A percentile compares a stretch with the other conserved stretches of the same genome.
These are phyloP conservation scores for Allium fistulosum DNA, from an alignment of 106 monocot species.

Conservation along the genomic window DNA sequence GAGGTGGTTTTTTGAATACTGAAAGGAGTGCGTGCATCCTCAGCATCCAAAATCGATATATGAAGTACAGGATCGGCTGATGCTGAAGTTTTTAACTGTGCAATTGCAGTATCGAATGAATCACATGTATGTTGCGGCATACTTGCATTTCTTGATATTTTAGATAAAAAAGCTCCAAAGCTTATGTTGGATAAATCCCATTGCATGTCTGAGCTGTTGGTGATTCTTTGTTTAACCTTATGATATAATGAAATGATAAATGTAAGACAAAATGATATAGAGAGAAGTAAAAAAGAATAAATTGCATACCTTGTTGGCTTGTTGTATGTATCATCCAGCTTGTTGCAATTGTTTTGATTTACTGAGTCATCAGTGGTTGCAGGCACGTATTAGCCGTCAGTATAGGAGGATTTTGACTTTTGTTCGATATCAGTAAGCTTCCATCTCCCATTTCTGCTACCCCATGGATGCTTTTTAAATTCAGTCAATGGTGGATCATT, in stretches of 20 bases:
- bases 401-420: neutral
- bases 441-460: conserved; percentile 1
- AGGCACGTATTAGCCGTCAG: neutral
- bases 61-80: conserved; percentile 11
- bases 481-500: neutral
- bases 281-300: neutral
- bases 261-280: neutral
- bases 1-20: conserved; percentile 24
- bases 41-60: conserved; percentile 55
- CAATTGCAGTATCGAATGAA: conserved; percentile 73
- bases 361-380: neutral
- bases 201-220: conserved; percentile 10
- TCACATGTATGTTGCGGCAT: conserved; percentile 29
- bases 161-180: conserved; percentile 43
- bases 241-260: neutral
- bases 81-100: conserved; percentile 23
- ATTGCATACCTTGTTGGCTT: conserved; percentile 20
- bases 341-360: conserved; percentile 1
- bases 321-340: conserved; percentile 7
- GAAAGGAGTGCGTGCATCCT: conserved; percentile 64
- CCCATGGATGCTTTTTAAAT: neutral
- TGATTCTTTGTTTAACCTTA: conserved; percentile 21
- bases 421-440: conserved; percentile 2
- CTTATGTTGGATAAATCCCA: conserved; percentile 59
- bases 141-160: conserved; percentile 16